Evolutionary conservation across 352 stramenopile genomes (phyloP).

Genomic region (Nothophytophthora sp.): DNA sequence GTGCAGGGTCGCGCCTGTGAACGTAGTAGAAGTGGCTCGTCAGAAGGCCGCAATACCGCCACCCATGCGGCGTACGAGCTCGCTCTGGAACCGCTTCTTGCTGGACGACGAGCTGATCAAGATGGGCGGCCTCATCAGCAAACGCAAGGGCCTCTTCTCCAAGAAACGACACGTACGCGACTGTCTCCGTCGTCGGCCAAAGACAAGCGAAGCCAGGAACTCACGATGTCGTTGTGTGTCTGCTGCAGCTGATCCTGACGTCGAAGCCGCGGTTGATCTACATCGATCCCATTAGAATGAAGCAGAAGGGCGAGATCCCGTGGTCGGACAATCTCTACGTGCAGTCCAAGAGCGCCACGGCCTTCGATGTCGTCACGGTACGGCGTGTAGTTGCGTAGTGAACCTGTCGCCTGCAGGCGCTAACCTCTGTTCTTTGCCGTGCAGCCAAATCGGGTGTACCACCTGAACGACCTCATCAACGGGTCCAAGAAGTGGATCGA

Average conservation of each 20-base stretch:
- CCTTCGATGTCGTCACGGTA: constrained; percentile 89
- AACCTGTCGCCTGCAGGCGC: not conserved
- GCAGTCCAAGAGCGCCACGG: constrained; percentile 80
- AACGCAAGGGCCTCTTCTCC: constrained; percentile 88
- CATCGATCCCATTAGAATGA: constrained; percentile 91
- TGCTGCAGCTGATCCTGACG: constrained; percentile 71
- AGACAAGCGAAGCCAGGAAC: no score
- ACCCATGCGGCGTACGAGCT: constrained; percentile 68
- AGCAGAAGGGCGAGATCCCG: constrained; percentile 89
- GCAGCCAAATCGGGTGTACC: constrained; percentile 86
- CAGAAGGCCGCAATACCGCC: constrained; percentile 73
- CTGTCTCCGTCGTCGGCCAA: no score
- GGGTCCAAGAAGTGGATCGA: constrained; percentile 91
- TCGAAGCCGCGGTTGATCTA: constrained; percentile 89
- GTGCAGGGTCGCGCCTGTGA: constrained; percentile 45
- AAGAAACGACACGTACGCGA: constrained; percentile 76
- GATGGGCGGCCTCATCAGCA: constrained; percentile 86
- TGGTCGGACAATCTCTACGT: constrained; percentile 88
- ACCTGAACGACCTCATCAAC: constrained; percentile 88
- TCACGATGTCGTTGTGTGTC: not conserved
- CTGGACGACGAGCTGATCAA: constrained; percentile 89
- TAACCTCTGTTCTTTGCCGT: constrained; percentile 4
- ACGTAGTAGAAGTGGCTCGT: constrained; percentile 77
- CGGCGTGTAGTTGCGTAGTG: constrained; percentile 4
- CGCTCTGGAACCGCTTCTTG: constrained; percentile 86